Evolutionary conservation across 192 early-diverging fungal species (phyloP), one percentile per base, ranked within the genome.

Genomic region (Gaertneriomyces semiglobifer): DNA sequence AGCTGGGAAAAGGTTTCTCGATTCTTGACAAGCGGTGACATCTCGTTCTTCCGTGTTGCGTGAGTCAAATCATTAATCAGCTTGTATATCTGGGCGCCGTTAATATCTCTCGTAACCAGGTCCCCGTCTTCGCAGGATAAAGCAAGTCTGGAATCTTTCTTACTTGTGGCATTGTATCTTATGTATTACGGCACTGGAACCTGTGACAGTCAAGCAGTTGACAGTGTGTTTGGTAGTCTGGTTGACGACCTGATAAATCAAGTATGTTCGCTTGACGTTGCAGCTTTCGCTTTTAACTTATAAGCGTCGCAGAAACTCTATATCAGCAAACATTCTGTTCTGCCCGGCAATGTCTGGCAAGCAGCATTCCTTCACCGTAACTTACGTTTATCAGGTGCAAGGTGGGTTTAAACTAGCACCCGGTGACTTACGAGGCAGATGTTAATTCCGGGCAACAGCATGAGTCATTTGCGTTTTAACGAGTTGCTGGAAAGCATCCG

Each of bases 161-260:
- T 58, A 19, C 39, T 66, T 11, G 19, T 25, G 7, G 18, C 43
- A 10, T 20, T 58, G 18, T 66, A 66, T 53, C 53, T 66, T 3
- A 38, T 19, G 6, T 25, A 16, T 33, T 65, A 52, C 50, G 50
- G n/a, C 20, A 52, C 3, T 52, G 50, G 50, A 20, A n/a, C 50
- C 20, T 52, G 50, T 52, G 50, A 52, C 50, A 20, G 4, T 52
- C 4, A 5, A 20, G 50, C n/a, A 52, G 50, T 20, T 52, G n/a
- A 52, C n/a, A n/a, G 50, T n/a, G 20, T 52, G 20, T 52, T 52
- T 52, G 50, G 20, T n/a, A 20, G 20, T 52, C n/a, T 52, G 50
- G n/a, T 52, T 18, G 50, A n/a, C n/a, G 20, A 6, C n/a, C n/a
- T 52, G 3, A 52, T n/a, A 20, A 3, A 52, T 18, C 50, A 52